Percentiles rank a stretch among this genome's conserved stretches.
Evolutionary conservation across 805 yeast genomes (phyloP).

Genomic region (Cyberlindnera galapagoensis): DNA sequence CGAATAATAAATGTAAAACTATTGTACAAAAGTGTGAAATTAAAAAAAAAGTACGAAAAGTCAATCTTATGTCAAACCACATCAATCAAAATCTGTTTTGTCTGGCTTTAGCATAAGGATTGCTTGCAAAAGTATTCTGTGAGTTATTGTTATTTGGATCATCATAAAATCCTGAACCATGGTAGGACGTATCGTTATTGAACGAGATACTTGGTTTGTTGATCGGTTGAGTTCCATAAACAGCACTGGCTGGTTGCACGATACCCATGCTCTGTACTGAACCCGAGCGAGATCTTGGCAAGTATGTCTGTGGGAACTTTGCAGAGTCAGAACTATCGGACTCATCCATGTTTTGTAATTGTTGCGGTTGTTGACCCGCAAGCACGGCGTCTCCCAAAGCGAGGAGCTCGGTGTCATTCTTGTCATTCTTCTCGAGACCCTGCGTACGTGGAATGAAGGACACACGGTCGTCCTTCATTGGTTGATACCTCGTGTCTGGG

Average conservation of each 20-base stretch:
- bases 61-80: background rate
- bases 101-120: constrained; percentile 21
- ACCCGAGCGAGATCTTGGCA: constrained; percentile 17
- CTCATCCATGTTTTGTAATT: constrained; percentile 13
- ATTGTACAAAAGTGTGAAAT: too few relatives aligned
- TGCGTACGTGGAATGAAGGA: constrained; percentile 74
- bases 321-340: constrained; percentile 8
- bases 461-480: constrained; percentile 93
- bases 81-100: constrained; percentile 12
- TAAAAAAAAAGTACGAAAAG: too few relatives aligned
- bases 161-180: constrained; percentile 13
- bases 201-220: constrained; percentile 18
- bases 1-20: too few relatives aligned
- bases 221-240: constrained; percentile 17
- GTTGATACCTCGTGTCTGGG: constrained; percentile 93
- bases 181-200: constrained; percentile 15
- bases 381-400: constrained; percentile 25
- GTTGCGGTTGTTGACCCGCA: constrained; percentile 24
- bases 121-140: constrained; percentile 5
- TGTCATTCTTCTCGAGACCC: constrained; percentile 19
- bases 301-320: constrained; percentile 13
- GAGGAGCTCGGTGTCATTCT: constrained; percentile 24
- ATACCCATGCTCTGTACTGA: constrained; percentile 12
- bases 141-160: constrained; percentile 3
- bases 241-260: constrained; percentile 23